Base-by-base conservation (phyloP, 352 stramenopile species). In the Pythium brassicae region DNA sequence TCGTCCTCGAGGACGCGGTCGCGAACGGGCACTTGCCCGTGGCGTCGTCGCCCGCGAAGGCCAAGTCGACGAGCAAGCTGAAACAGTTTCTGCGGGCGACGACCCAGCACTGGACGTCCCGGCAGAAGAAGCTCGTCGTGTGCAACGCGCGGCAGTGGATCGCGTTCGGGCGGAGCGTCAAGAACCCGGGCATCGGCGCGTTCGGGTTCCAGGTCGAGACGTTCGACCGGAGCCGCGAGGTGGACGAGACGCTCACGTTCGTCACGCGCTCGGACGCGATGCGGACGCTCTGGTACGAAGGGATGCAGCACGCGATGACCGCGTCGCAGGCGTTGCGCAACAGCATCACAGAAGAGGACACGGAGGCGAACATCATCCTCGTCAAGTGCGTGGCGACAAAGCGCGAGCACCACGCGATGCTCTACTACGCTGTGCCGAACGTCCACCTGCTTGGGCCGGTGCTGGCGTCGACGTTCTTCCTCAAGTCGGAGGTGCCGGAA, bases 181-280 rank as follows among this genome's bases (percentile, higher is more conserved):
- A 92, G 62, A 81, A 86, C 37, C 80, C 68, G 4, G 69, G 73
- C 34, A 57, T 76, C 6, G 78, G 78, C 4, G 83, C 83, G 0
- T 92, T 89, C 61, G 80, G 80, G 12, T 89, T 92, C 48, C 83
- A 92, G 54, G 69, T 92, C 23, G 83, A 90, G 22, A 79, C 83
- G 14, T 89, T 91, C 47, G 78, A 92, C 49, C 61, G 73, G 3
- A 84, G 83, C 50, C 74, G 78, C 9, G 83, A 92, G 57, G 72
- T 87, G 44, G 76, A 92, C 44, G 61, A 87, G 55, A 89, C 78
- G 1, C 56, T 92, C 34, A 92, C 80, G 27, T 90, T 92, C 37
- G 83, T 92, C 12, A 84, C 81, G 22, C 65, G 71, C 14, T 87
- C 80, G 0, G 72, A 88, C 15, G 55, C 63, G 17, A 83, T 56